phyloP scores from a whole-genome alignment of 495 filamentous ascomycete genomes.

The Trichoderma parareesei region DNA sequence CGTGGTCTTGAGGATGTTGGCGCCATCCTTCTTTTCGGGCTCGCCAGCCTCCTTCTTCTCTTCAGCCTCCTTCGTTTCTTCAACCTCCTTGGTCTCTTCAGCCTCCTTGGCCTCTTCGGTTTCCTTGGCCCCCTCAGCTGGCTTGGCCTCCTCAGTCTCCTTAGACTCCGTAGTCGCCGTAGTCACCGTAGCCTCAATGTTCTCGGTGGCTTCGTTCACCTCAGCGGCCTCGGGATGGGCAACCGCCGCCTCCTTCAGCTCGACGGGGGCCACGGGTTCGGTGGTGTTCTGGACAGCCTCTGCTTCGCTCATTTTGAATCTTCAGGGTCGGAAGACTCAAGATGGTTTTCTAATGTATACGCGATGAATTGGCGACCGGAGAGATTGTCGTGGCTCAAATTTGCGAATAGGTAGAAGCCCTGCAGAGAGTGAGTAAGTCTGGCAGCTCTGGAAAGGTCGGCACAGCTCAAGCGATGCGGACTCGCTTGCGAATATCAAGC shows the following conservation, averaged over 20 bases:
- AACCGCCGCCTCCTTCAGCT: background rate
- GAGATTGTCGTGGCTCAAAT: background rate
- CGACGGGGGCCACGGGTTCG: conserved; percentile 16
- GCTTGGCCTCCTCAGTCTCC: conserved; percentile 2
- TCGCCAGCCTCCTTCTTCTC: conserved; percentile 11
- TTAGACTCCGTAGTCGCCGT: too few relatives aligned
- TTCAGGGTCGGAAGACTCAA: background rate
- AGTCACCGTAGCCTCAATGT: too few relatives aligned
- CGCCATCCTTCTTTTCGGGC: conserved; percentile 17
- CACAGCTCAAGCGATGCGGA: background rate
- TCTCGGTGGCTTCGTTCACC: too few relatives aligned
- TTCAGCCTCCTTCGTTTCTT: conserved; percentile 7
- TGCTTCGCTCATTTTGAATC: conserved; percentile 20
- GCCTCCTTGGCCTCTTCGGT: background rate
- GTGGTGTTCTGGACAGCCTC: conserved; percentile 20
- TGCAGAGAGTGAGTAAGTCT: background rate
- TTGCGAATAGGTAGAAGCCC: background rate
- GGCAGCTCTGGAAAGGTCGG: background rate
- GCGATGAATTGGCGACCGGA: background rate
- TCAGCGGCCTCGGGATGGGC: too few relatives aligned
- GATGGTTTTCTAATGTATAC: background rate
- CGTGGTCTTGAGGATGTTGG: conserved; percentile 17
- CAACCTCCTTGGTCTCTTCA: conserved; percentile 6
- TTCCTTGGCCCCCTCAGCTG: conserved; percentile 2
- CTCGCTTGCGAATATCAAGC: background rate